Evolutionary conservation across 768 basidiomycete species (phyloP).

Genomic region (Amanita fuliginea): DNA sequence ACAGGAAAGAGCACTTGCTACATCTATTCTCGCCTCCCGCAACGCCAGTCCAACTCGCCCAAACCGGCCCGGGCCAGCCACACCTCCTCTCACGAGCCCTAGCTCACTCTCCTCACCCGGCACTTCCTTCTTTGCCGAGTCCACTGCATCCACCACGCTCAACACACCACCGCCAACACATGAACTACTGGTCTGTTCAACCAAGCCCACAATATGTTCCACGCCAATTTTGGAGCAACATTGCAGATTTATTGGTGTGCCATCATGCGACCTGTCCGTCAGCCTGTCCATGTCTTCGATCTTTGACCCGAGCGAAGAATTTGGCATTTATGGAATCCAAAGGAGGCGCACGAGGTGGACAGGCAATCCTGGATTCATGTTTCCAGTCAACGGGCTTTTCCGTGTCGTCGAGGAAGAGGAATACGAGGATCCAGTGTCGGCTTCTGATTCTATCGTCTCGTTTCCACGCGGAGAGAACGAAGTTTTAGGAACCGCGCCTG

Average conservation of each 20-base stretch:
- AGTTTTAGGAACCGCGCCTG: not conserved
- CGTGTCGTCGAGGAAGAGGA: not conserved
- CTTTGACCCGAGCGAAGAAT: not conserved
- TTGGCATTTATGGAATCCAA: not conserved
- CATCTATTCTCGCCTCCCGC: conserved; percentile 2
- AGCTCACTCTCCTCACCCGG: not conserved
- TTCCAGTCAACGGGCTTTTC: not conserved
- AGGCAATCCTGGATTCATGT: not conserved
- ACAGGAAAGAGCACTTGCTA: not conserved
- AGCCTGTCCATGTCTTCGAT: not conserved
- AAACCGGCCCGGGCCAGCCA: not conserved
- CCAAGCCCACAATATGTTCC: not conserved
- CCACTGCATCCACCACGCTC: not conserved
- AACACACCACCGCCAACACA: not conserved
- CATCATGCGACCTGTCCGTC: not conserved
- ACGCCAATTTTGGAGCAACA: not conserved
- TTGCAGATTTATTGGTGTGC: not conserved
- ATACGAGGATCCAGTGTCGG: not conserved
- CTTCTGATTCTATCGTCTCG: too few relatives aligned
- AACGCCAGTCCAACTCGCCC: not conserved
- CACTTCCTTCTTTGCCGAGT: not conserved
- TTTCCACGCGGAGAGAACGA: not conserved
- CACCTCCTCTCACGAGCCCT: not conserved
- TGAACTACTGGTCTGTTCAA: not conserved
- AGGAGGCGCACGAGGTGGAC: not conserved